phyloP scores from a whole-genome alignment of 495 filamentous ascomycete species.

The Penicillium tannophilum region DNA sequence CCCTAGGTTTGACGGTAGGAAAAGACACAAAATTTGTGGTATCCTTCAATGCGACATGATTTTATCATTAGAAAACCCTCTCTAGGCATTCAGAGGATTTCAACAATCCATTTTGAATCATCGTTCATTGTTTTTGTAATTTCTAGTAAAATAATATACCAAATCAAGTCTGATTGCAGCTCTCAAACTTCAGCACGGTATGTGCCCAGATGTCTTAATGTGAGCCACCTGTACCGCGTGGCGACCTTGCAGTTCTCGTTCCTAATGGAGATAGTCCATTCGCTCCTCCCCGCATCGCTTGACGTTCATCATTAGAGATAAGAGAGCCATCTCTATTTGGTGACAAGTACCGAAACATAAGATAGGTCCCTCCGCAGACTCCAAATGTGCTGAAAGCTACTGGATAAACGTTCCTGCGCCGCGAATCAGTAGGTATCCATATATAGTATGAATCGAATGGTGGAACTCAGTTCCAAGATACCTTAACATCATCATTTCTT shows the following conservation, averaged over 20 bases:
- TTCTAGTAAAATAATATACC: background rate
- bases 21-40: no score
- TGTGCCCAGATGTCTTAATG: background rate
- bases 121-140: background rate
- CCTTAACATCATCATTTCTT: background rate
- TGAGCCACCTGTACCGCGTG: slow-evolving; percentile 8
- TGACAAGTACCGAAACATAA: slow-evolving; percentile 9
- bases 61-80: no score
- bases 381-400: background rate
- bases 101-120: no score
- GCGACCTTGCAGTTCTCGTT: slow-evolving; percentile 8
- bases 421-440: background rate
- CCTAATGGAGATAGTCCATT: slow-evolving; percentile 8
- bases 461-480: background rate
- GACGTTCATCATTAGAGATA: slow-evolving; percentile 21
- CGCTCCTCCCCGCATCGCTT: slow-evolving; percentile 6
- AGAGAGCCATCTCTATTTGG: slow-evolving; percentile 17
- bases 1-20: no score
- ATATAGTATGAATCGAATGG: background rate
- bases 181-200: background rate
- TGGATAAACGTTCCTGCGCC: background rate
- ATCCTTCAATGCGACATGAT: no score
- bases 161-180: background rate
- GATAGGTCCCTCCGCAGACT: slow-evolving; percentile 4
- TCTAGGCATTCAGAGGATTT: no score